These are phyloP conservation scores for Echites panduratus DNA, from an alignment of 257 asterid genomes.

Conservation along the genomic window DNA sequence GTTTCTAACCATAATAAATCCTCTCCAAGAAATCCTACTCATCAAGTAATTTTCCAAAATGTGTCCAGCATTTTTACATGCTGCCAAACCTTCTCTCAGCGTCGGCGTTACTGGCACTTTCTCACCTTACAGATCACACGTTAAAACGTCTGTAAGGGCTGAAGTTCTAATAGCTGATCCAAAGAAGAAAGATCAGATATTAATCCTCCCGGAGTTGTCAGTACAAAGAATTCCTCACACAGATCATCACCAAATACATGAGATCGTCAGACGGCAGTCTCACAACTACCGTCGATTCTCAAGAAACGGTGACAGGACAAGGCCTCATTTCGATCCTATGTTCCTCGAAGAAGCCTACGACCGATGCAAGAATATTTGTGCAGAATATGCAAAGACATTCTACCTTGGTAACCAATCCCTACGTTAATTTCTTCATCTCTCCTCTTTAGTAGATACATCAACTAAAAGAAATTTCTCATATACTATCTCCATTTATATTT, in stretches of 20 bases:
- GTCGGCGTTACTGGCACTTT: slow-evolving; percentile 15
- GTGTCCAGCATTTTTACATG: slow-evolving; percentile 36
- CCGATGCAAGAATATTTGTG: slow-evolving; percentile 68
- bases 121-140: slow-evolving; percentile 10
- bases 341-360: slow-evolving; percentile 68
- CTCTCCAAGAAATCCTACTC: background rate
- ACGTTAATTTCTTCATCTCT: too few species aligned
- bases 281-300: slow-evolving; percentile 9
- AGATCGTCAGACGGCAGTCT: slow-evolving; percentile 56
- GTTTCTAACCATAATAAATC: background rate
- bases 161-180: slow-evolving; percentile 43
- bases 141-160: slow-evolving; percentile 22
- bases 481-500: too few species aligned
- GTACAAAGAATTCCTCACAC: slow-evolving; percentile 37
- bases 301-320: slow-evolving; percentile 9
- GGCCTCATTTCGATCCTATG: slow-evolving; percentile 37
- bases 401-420: slow-evolving; percentile 45
- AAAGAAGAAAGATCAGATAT: slow-evolving; percentile 21
- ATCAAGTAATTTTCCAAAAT: slow-evolving; percentile 26
- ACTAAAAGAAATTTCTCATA: too few species aligned
- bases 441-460: too few species aligned
- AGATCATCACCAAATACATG: slow-evolving; percentile 35
- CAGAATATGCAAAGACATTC: slow-evolving; percentile 82
- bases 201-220: slow-evolving; percentile 29
- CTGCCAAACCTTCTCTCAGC: slow-evolving; percentile 18